A percentile compares a stretch with the other conserved stretches of the same genome.
phyloP scores from a whole-genome alignment of 345 rosid genomes.

The Syzygium oleosum region DNA sequence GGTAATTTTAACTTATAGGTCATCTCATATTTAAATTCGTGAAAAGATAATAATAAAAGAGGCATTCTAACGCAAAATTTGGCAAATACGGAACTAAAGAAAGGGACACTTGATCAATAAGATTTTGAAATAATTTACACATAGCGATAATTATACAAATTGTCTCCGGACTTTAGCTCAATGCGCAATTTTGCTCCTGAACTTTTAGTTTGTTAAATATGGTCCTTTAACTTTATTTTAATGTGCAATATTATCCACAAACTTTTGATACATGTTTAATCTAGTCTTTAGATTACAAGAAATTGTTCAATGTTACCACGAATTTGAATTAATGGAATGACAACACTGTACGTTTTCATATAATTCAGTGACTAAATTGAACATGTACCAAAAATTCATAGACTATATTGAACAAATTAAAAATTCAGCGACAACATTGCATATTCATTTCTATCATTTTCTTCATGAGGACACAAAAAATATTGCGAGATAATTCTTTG shows the following conservation, averaged over 20 bases:
- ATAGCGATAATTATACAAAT: no score
- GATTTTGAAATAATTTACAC: not conserved
- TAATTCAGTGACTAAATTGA: no score
- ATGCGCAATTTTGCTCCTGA: fast-evolving
- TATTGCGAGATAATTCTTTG: not conserved
- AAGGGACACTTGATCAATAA: not conserved
- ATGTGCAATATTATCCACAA: fast-evolving
- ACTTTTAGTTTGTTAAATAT: no score
- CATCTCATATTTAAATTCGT: not conserved
- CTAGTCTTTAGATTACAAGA: not conserved
- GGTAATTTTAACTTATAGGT: not conserved
- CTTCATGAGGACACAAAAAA: not conserved
- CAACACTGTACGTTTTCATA: no score
- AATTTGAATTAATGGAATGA: no score
- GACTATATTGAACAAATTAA: no score
- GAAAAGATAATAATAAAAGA: not conserved
- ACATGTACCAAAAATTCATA: no score
- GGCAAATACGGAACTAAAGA: not conserved
- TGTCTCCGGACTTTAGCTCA: not conserved
- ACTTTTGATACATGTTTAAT: no score
- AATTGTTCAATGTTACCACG: no score
- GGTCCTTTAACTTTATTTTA: no score
- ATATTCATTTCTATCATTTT: not conserved
- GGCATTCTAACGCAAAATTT: not conserved
- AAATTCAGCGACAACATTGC: fast-evolving